These are phyloP conservation scores for Suillus cothurnatus DNA, from an alignment of 768 basidiomycete genomes.

Conservation along the genomic window DNA sequence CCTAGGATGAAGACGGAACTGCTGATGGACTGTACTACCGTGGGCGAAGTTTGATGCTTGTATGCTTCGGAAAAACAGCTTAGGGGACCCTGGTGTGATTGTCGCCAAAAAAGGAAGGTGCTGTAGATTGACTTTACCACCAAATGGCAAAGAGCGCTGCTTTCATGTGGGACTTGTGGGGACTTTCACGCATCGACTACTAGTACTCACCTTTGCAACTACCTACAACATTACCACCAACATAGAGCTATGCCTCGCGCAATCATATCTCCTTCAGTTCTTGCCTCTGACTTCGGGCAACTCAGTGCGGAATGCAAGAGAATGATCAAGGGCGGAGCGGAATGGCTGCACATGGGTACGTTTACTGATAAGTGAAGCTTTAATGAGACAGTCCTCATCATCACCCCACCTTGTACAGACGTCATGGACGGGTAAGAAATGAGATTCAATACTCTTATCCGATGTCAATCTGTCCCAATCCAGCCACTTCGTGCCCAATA, in stretches of 20 bases:
- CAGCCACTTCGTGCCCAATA: constrained; percentile 98
- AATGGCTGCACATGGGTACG: constrained; percentile 98
- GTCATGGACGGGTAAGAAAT: constrained; percentile 91
- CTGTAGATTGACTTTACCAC: constrained; percentile 23
- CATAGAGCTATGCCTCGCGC: constrained; percentile 68
- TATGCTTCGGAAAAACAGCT: background rate
- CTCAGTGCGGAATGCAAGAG: constrained; percentile 93
- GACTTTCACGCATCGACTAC: constrained; percentile 1
- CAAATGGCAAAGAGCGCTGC: background rate
- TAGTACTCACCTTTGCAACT: background rate
- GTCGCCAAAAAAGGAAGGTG: constrained; percentile 27
- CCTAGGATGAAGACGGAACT: background rate
- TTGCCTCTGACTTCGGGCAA: constrained; percentile 96
- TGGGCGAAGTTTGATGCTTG: no score
- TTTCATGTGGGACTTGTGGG: constrained; percentile 12
- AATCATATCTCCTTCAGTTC: constrained; percentile 96
- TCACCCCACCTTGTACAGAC: constrained; percentile 49
- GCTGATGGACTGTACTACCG: background rate
- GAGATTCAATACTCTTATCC: constrained; percentile 10
- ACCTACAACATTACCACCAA: constrained; percentile 10
- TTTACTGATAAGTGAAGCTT: constrained; percentile 8
- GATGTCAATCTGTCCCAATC: constrained; percentile 13
- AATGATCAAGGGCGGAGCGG: constrained; percentile 93
- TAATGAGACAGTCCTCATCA: constrained; percentile 17
- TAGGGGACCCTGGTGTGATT: background rate